These are phyloP conservation scores for Populus hybrid DNA, from an alignment of 441 rosid genomes.

Conservation along the genomic window DNA sequence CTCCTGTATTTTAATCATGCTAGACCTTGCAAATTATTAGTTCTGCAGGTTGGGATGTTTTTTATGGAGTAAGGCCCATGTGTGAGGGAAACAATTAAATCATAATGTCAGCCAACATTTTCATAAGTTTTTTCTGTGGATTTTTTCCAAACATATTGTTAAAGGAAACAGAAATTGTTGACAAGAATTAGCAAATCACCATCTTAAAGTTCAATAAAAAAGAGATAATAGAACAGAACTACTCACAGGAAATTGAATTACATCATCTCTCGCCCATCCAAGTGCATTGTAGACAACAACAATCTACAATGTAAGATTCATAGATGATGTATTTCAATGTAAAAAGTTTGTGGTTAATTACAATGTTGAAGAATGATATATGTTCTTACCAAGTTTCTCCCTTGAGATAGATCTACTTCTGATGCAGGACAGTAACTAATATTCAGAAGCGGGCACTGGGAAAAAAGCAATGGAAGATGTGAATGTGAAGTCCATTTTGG, in stretches of 20 bases:
- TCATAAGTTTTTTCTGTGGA: not conserved
- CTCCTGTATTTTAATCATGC: not conserved
- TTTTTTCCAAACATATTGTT: not conserved
- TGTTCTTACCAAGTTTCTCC: conserved; percentile 71
- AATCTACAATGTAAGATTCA: conserved; percentile 39
- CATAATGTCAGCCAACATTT: not conserved
- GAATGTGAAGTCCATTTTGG: conserved; percentile 4
- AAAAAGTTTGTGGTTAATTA: conserved; percentile 15
- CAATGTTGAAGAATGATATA: conserved; percentile 11
- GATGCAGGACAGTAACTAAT: conserved; percentile 94
- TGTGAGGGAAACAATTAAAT: not conserved
- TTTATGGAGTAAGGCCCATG: not conserved
- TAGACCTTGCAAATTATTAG: not conserved
- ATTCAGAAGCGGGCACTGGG: conserved; percentile 93
- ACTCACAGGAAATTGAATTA: conserved; percentile 87
- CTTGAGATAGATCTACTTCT: conserved; percentile 58
- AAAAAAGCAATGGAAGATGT: not conserved
- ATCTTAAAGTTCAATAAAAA: conserved; percentile 8
- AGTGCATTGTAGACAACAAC: conserved; percentile 88
- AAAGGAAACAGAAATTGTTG: not conserved
- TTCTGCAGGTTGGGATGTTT: not conserved
- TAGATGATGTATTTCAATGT: conserved; percentile 15
- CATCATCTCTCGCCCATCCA: conserved; percentile 94
- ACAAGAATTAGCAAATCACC: not conserved
- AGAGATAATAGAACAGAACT: conserved; percentile 15